These are phyloP conservation scores for Chernovozyma aurita DNA, from an alignment of 1,139 yeast species.

Conservation along the genomic window DNA sequence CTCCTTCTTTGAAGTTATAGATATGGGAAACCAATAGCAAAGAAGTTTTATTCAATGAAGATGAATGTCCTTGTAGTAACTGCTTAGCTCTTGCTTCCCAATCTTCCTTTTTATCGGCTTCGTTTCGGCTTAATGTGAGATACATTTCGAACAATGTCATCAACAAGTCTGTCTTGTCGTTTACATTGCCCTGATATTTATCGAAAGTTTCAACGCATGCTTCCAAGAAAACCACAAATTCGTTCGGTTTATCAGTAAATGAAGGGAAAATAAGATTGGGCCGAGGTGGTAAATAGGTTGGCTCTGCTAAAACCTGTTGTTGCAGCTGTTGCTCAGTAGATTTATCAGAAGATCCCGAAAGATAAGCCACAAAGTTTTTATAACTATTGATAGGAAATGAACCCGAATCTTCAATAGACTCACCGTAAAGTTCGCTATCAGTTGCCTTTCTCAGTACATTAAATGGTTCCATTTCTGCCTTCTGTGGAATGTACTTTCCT, in stretches of 20 bases:
- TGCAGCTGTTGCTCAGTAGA: slow-evolving; percentile 8
- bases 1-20: slow-evolving; percentile 52
- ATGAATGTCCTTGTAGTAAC: slow-evolving; percentile 42
- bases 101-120: slow-evolving; percentile 25
- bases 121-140: slow-evolving; percentile 47
- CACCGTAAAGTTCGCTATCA: background rate
- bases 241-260: slow-evolving; percentile 77
- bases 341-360: slow-evolving; percentile 29
- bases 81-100: slow-evolving; percentile 68
- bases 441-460: slow-evolving; percentile 4
- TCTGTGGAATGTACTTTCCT: slow-evolving; percentile 62
- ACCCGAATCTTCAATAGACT: background rate
- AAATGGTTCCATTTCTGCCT: slow-evolving; percentile 8
- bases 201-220: slow-evolving; percentile 84
- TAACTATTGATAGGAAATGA: slow-evolving; percentile 54
- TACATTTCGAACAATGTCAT: slow-evolving; percentile 83
- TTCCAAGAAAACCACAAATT: slow-evolving; percentile 89
- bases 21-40: slow-evolving; percentile 65
- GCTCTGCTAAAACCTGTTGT: slow-evolving; percentile 21
- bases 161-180: slow-evolving; percentile 67
- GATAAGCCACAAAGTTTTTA: slow-evolving; percentile 62
- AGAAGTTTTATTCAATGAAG: slow-evolving; percentile 52
- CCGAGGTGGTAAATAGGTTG: slow-evolving; percentile 88
- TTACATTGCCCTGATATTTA: slow-evolving; percentile 63
- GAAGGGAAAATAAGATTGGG: slow-evolving; percentile 86